phyloP scores from a whole-genome alignment of 1,139 yeast genomes.

The Pichia sp. region DNA sequence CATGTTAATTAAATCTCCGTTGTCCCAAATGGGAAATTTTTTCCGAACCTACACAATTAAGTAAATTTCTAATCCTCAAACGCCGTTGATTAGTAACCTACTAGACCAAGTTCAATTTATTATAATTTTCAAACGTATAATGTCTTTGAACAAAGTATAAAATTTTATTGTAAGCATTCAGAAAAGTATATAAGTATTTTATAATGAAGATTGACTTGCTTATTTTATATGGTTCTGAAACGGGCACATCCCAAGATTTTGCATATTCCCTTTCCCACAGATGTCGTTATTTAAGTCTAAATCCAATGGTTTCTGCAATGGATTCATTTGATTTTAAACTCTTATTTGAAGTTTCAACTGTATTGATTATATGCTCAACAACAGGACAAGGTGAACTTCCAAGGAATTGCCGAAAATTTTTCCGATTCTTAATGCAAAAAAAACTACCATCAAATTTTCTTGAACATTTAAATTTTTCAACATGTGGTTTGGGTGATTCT shows the following conservation, averaged over 20 bases:
- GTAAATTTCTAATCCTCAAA: too few relatives aligned
- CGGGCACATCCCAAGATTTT: conserved; percentile 87
- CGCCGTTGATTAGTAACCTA: too few relatives aligned
- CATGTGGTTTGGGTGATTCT: conserved; percentile 94
- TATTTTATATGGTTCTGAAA: conserved; percentile 84
- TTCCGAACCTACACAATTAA: too few relatives aligned
- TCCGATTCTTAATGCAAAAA: conserved; percentile 66
- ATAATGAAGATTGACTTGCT: conserved; percentile 4
- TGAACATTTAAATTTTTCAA: conserved; percentile 55
- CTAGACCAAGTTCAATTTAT: too few relatives aligned
- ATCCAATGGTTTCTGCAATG: conserved; percentile 46
- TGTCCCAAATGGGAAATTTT: neutral
- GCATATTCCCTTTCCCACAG: conserved; percentile 59
- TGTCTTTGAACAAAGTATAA: too few relatives aligned
- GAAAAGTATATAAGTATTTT: neutral
- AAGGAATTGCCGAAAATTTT: conserved; percentile 60
- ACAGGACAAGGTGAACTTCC: conserved; percentile 97
- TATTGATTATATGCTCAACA: conserved; percentile 61
- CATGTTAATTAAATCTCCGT: neutral
- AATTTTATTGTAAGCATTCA: neutral
- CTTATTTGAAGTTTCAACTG: conserved; percentile 40
- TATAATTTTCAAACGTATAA: too few relatives aligned
- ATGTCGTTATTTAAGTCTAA: conserved; percentile 50
- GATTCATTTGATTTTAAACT: conserved; percentile 57
- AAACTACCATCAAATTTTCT: conserved; percentile 62